These are phyloP conservation scores for Acanthochlamys bracteata DNA, from an alignment of 106 monocot species.

Conservation along the genomic window DNA sequence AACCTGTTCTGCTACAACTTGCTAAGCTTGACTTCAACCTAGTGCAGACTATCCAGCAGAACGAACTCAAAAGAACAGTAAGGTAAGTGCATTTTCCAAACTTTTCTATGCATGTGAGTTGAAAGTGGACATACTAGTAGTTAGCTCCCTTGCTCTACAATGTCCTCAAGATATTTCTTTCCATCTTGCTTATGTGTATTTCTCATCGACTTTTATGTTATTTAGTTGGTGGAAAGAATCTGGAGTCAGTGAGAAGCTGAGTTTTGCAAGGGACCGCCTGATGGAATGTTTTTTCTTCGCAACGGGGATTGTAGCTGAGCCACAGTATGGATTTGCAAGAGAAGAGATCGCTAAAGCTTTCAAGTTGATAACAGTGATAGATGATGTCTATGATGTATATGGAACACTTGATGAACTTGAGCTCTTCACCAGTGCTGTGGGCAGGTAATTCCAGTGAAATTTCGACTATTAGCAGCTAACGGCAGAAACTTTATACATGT, in stretches of 20 bases:
- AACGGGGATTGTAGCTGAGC: conserved; percentile 17
- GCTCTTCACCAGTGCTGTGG: conserved; percentile 28
- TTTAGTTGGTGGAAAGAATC: conserved; percentile 29
- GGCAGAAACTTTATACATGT: background rate
- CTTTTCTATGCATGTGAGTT: background rate
- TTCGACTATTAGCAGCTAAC: background rate
- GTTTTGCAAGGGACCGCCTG: conserved; percentile 38
- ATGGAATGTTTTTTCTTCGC: conserved; percentile 28
- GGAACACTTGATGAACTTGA: conserved; percentile 39
- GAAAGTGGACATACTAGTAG: background rate
- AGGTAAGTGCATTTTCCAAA: conserved; percentile 4
- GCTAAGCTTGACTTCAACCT: conserved; percentile 54
- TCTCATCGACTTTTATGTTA: background rate
- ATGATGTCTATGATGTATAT: conserved; percentile 43
- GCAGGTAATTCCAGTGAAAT: conserved; percentile 11
- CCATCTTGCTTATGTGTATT: background rate
- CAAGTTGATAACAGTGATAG: conserved; percentile 17
- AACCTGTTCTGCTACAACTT: conserved; percentile 30
- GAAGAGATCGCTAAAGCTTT: conserved; percentile 25
- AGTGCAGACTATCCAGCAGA: conserved; percentile 13
- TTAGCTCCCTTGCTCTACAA: too few relatives aligned
- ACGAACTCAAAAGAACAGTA: conserved; percentile 17
- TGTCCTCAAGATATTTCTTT: background rate
- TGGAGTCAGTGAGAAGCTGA: conserved; percentile 20
- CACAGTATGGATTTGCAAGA: conserved; percentile 14